phyloP scores from a whole-genome alignment of 1,284 basidiomycete genomes.

The Leucocoprinus gongylophorus region DNA sequence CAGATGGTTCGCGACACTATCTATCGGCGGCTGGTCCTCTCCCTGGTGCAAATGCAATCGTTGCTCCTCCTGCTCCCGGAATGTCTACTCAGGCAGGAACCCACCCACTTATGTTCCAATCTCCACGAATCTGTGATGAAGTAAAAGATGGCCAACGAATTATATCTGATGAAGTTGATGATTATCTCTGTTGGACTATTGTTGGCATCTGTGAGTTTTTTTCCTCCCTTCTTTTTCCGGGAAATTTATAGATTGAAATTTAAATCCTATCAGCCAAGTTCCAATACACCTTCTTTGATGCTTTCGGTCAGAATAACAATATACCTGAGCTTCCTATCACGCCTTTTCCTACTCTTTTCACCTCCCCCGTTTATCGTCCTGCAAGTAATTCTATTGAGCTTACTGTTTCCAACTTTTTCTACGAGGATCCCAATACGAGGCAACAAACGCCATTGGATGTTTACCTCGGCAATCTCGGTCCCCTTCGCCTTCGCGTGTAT shows the following conservation, averaged over 20 bases:
- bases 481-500: constrained; percentile 65
- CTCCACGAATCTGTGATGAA: constrained; percentile 68
- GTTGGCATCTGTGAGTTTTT: constrained; percentile 82
- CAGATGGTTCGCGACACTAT: constrained; percentile 75
- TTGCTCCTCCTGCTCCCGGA: constrained; percentile 57
- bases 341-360: constrained; percentile 83
- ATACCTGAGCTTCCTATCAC: constrained; percentile 78
- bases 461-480: constrained; percentile 86
- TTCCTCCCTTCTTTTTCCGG: constrained; percentile 10
- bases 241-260: constrained; percentile 10
- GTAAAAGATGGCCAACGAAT: constrained; percentile 63
- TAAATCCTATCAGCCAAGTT: constrained; percentile 60
- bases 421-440: constrained; percentile 59
- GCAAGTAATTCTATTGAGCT: constrained; percentile 71
- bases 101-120: constrained; percentile 71
- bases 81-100: constrained; percentile 68
- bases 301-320: constrained; percentile 68
- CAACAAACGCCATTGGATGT: constrained; percentile 71
- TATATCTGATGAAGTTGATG: constrained; percentile 83
- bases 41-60: constrained; percentile 61
- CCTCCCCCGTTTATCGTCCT: constrained; percentile 69
- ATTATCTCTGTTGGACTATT: constrained; percentile 94
- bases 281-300: constrained; percentile 92
- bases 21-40: constrained; percentile 79
- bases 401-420: constrained; percentile 80